A percentile compares a stretch with the other conserved stretches of the same genome.
Conservation (phyloP, 176 grass and related monocot species). For the barley (Hordeum vulgare) region MorexV3_pseudomolecules_assembly NC_058519.1:251138425-251138924, state of each 20-base stretch:
- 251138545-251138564: background rate
- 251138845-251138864: too few species aligned
- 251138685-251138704: constrained; percentile 49
- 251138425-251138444: too few species aligned
- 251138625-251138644: constrained; percentile 41
- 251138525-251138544: background rate
- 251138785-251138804: too few species aligned
- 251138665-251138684: constrained; percentile 59
- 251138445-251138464: too few species aligned
- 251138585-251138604: constrained; percentile 55
- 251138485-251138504: background rate
- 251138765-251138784: too few species aligned
- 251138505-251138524: background rate
- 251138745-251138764: background rate
- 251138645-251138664: constrained; percentile 59
- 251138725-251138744: background rate
- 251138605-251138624: constrained; percentile 51
- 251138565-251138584: constrained; percentile 44
- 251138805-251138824: too few species aligned
- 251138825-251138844: too few species aligned
- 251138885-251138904: too few species aligned
- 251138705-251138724: constrained; percentile 43
- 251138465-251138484: too few species aligned
- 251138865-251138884: too few species aligned
- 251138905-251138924: too few species aligned